Base-by-base conservation (phyloP, 1,284 basidiomycete genomes). In the Ganoderma sinense region DNA sequence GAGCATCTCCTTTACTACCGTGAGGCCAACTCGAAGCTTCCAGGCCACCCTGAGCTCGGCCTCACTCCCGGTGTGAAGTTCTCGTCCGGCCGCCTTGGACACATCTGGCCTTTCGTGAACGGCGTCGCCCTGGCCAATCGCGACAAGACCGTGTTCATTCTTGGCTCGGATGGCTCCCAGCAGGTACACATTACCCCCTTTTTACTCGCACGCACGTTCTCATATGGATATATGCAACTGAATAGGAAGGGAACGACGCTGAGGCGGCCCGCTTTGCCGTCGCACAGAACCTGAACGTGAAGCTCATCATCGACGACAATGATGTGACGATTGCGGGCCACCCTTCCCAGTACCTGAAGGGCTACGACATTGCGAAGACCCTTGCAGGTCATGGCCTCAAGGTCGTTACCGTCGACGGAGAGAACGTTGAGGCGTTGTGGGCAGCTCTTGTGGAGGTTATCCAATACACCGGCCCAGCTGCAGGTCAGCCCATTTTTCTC, bases 291-390 rank as follows among this genome's bases (percentile, higher is more conserved):
- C 83, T 96, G 70, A 94, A 95, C 78, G 87, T 96, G 79, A 96
- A 96, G 81, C 83, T 96, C 65, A 82, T 96, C 79, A 91, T 96
- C 73, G 94, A 96, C 75, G 94, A 95, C 81, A 96, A 96, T 81
- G 90, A 95, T 78, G 94, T 95, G 72, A 95, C 94, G 10, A 95
- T 95, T 70, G 90, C 94, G 39, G 94, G 93, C 0, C 94, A 96
- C 78, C 94, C 94, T 2, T 94, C 92, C 20, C 81, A 94, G 68
- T 96, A 96, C 78, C 86, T 95, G 75, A 90, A 90, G 78, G 94
- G 94, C 29, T 96, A 89, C 81, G 85, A 89, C 65, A 79, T 95
- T 58, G 78, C 80, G 36, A 89, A 90, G 84, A 95, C 94, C 0
- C 86, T 96, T 40, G 83, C 87, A 71, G 94, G 94, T 3, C 94